These are phyloP conservation scores for Hymenoscyphus fraxineus DNA, from an alignment of 2,329 filamentous ascomycete genomes.

Conservation along the genomic window DNA sequence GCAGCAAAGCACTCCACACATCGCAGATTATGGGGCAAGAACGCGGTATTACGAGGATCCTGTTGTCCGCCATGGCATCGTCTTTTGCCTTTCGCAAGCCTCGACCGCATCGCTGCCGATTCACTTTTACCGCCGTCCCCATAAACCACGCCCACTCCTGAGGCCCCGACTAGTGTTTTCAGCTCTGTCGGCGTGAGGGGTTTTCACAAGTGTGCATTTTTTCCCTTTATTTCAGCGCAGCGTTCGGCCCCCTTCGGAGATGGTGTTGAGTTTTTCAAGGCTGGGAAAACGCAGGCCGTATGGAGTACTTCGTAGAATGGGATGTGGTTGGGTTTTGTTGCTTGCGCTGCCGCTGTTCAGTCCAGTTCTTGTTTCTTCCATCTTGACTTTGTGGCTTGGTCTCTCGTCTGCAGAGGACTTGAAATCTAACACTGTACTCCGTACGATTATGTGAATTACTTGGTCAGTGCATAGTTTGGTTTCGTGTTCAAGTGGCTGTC, in stretches of 20 bases:
- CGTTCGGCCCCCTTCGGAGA: background rate
- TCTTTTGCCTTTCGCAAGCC: background rate
- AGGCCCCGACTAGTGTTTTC: background rate
- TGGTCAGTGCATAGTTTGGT: no score
- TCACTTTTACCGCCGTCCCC: background rate
- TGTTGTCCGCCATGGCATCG: background rate
- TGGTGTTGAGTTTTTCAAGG: background rate
- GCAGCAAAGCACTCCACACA: constrained; percentile 1
- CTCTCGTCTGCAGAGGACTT: background rate
- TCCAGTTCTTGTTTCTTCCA: background rate
- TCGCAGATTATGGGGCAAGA: background rate
- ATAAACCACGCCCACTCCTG: background rate
- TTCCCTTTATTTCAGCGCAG: background rate
- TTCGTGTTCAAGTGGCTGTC: no score
- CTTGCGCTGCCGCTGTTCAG: background rate
- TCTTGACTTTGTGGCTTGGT: background rate
- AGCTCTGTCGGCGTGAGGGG: background rate
- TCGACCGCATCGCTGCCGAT: background rate
- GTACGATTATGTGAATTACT: no score
- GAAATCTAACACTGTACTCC: background rate
- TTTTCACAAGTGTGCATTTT: background rate
- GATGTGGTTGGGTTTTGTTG: background rate
- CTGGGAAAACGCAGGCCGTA: background rate
- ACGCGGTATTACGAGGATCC: constrained; percentile 3
- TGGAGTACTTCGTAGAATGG: background rate